Conservation (phyloP, 1,139 yeast genomes). For the Nakaseomyces delphensis region DNA sequence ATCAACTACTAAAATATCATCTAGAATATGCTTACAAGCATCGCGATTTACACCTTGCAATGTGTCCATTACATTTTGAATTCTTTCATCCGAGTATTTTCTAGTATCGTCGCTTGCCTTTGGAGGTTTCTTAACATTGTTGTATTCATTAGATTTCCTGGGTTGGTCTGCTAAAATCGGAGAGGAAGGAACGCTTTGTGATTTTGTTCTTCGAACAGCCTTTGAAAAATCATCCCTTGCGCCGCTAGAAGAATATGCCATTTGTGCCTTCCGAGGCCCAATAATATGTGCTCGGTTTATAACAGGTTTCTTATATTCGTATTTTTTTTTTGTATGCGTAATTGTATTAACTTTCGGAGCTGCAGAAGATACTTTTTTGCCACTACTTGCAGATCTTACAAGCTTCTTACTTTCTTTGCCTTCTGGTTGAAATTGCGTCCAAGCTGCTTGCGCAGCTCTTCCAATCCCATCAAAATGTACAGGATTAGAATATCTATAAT, state of each 20-base stretch:
- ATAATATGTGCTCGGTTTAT: slow-evolving; percentile 20
- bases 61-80: slow-evolving; percentile 15
- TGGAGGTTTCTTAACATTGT: slow-evolving; percentile 1
- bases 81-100: slow-evolving; percentile 3
- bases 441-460: slow-evolving; percentile 17
- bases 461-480: slow-evolving; percentile 16
- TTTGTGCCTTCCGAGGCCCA: slow-evolving; percentile 10
- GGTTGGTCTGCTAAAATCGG: slow-evolving; percentile 5
- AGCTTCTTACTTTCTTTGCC: slow-evolving; percentile 2
- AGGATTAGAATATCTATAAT: slow-evolving; percentile 7
- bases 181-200: slow-evolving; percentile 7
- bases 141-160: neutral
- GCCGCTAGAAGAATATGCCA: neutral
- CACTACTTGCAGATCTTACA: neutral
- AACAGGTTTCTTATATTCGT: slow-evolving; percentile 21
- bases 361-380: neutral
- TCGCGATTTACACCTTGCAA: slow-evolving; percentile 37
- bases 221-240: slow-evolving; percentile 5
- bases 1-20: slow-evolving; percentile 47
- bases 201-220: neutral
- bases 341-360: neutral
- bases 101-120: slow-evolving; percentile 2
- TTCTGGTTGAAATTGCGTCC: slow-evolving; percentile 13
- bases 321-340: slow-evolving; percentile 10
- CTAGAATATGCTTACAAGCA: slow-evolving; percentile 38